phyloP scores from a whole-genome alignment of 805 yeast genomes.

The Ogataea siamensis region DNA sequence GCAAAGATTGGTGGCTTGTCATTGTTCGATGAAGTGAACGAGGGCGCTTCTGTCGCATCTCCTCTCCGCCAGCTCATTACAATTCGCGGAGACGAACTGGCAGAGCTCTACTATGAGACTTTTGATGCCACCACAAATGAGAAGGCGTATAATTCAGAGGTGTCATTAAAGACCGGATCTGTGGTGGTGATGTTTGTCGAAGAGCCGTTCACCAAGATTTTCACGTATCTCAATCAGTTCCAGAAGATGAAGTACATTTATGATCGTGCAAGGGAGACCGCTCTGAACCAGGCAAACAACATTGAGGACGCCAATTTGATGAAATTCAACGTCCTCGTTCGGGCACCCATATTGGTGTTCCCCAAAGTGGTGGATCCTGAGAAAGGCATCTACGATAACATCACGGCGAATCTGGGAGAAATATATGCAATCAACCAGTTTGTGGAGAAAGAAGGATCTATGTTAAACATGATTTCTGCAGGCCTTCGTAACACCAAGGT shows the following conservation, averaged over 20 bases:
- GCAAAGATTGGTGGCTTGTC: constrained; percentile 78
- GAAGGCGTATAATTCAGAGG: constrained; percentile 50
- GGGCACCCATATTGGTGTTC: constrained; percentile 81
- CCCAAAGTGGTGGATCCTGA: constrained; percentile 54
- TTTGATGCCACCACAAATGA: constrained; percentile 55
- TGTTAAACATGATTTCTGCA: constrained; percentile 56
- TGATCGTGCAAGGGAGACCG: constrained; percentile 85
- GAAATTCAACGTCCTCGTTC: constrained; percentile 66
- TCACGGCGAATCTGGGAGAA: constrained; percentile 81
- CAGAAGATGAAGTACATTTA: constrained; percentile 84
- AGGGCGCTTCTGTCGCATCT: constrained; percentile 58
- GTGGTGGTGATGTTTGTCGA: constrained; percentile 77
- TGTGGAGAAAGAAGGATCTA: constrained; percentile 25
- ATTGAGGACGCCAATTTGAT: constrained; percentile 57
- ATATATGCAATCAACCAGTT: constrained; percentile 67
- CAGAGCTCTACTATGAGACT: constrained; percentile 82
- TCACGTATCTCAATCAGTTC: constrained; percentile 68
- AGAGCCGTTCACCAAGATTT: constrained; percentile 67
- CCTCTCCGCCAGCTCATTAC: constrained; percentile 62
- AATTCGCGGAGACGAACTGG: constrained; percentile 76
- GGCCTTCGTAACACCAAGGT: constrained; percentile 73
- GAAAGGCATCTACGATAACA: constrained; percentile 48
- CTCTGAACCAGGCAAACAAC: constrained; percentile 71
- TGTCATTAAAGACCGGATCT: constrained; percentile 73
- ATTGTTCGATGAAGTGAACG: constrained; percentile 71